These are phyloP conservation scores for Setaria viridis DNA, from an alignment of 202 grass and related monocot genomes.

Conservation along the genomic window DNA sequence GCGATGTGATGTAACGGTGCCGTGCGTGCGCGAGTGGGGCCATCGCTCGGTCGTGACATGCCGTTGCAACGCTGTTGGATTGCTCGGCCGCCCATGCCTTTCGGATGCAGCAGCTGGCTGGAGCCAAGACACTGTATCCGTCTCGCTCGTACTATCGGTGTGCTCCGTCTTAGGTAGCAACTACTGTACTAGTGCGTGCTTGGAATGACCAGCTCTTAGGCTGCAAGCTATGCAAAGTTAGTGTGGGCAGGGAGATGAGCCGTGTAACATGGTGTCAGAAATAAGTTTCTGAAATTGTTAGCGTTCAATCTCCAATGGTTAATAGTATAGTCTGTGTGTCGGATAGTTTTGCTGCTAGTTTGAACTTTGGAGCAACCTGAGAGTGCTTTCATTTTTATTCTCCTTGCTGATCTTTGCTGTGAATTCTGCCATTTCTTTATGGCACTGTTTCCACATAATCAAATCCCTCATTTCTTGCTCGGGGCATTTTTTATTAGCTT, in stretches of 20 bases:
- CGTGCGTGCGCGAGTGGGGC: conserved; percentile 12
- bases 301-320: background rate
- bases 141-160: background rate
- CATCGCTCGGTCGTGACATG: conserved; percentile 2
- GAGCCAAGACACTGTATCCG: conserved; percentile 31
- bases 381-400: background rate
- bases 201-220: conserved; percentile 27
- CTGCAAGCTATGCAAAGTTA: background rate
- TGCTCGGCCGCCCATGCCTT: conserved; percentile 34
- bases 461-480: too few relatives aligned
- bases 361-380: background rate
- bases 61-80: conserved; percentile 2
- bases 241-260: background rate
- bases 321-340: background rate
- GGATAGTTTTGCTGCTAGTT: background rate
- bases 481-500: background rate
- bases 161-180: background rate
- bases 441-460: background rate
- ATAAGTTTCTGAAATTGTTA: conserved; percentile 25
- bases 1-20: background rate
- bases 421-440: background rate
- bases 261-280: conserved; percentile 5
- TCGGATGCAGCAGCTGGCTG: conserved; percentile 7
- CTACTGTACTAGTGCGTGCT: background rate
- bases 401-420: background rate